Base-by-base conservation (phyloP, 148 eudicot species). In the Bassia scoparia region DNA sequence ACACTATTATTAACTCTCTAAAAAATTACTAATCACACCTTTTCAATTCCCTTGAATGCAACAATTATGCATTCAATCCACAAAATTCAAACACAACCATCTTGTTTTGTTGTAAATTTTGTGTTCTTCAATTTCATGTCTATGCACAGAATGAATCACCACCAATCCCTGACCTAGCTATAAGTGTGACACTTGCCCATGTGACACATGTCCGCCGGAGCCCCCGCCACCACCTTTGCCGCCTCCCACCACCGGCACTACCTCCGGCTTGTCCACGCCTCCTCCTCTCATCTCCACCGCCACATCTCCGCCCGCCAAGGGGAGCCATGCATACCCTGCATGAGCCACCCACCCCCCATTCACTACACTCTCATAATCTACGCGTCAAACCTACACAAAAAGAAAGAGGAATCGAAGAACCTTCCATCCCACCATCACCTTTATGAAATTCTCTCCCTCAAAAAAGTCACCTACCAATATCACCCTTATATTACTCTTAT, bases 141-240 rank as follows among this genome's bases (percentile, higher is more conserved):
- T 59, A 76, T 44, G 29, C 78, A 68, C 59, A 55, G 78, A 76
- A 21, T 23, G 18, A 7, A 5, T 26, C 69, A 66, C 56, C 69
- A 65, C 69, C 52, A 41, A 26, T 81, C 33, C 83, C 82, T 27
- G 76, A 78, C 55, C 79, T 11, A 78, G 74, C 67, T 69, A 81
- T 27, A 86, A 86, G 54, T 87, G 91, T 74, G 83, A 76, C 68
- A 70, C 80, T 20, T 86, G 89, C 68, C 77, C 87, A 3, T 83
- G 88, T 61, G 67, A 31, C 69, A 70, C 78, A 1, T 75, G 78
- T 55, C 49, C 73, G 9, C 46, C 46, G 0, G 61, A 70, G 23
- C 74, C 70, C 1, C 48, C 3, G 26, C 71, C 74, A 37, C 70
- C 84, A 54, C 43, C 86, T 73, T 73, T 70, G 49, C 66, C 78